These are phyloP conservation scores for Mycogone perniciosa DNA, from an alignment of 2,329 filamentous ascomycete species.

Conservation along the genomic window DNA sequence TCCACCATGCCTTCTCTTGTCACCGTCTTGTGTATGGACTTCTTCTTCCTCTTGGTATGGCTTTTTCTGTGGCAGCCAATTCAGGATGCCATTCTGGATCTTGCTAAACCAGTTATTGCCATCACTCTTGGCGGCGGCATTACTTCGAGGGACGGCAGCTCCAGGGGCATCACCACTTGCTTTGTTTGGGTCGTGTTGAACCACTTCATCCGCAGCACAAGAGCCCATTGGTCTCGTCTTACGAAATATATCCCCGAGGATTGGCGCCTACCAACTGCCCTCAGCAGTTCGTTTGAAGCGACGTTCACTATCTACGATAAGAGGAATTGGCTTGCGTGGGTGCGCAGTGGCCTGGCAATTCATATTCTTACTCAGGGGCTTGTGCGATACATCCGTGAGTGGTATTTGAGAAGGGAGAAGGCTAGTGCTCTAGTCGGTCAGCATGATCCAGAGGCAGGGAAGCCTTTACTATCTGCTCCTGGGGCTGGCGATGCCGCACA, in stretches of 20 bases:
- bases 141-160: constrained; percentile 59
- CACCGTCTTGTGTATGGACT: constrained; percentile 77
- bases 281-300: constrained; percentile 42
- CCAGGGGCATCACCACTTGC: constrained; percentile 66
- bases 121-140: constrained; percentile 81
- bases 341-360: constrained; percentile 63
- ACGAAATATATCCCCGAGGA: constrained; percentile 41
- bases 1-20: constrained; percentile 79
- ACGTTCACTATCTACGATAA: constrained; percentile 43
- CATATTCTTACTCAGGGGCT: constrained; percentile 70
- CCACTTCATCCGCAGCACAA: constrained; percentile 46
- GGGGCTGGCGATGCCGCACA: constrained; percentile 18
- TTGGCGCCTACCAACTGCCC: constrained; percentile 38
- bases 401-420: constrained; percentile 57
- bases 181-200: constrained; percentile 59
- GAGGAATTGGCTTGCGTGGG: constrained; percentile 57
- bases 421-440: constrained; percentile 43
- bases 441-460: constrained; percentile 59
- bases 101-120: constrained; percentile 89
- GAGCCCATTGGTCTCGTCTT: constrained; percentile 41
- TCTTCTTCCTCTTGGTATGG: constrained; percentile 78
- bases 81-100: constrained; percentile 80
- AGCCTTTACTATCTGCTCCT: constrained; percentile 32
- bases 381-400: constrained; percentile 63
- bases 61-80: constrained; percentile 80